Conservation (phyloP, 2,329 filamentous ascomycete species). For the Neofusicoccum ribis region DNA sequence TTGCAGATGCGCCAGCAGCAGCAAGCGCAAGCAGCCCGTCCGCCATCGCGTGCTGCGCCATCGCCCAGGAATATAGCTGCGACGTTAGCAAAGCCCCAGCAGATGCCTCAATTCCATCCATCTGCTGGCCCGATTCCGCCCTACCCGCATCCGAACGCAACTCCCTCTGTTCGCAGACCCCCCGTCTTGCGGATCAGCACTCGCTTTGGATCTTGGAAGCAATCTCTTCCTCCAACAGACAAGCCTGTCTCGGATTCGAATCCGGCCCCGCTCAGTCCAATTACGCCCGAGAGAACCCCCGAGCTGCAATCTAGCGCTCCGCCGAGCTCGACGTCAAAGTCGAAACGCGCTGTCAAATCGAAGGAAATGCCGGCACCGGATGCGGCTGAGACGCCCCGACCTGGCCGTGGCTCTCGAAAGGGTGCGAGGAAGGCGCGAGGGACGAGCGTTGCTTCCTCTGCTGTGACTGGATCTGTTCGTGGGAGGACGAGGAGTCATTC, state of each 20-base stretch:
- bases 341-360: constrained; percentile 9
- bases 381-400: constrained; percentile 6
- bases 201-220: constrained; percentile 15
- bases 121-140: neutral
- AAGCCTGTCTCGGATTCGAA: constrained; percentile 10
- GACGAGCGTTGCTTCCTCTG: constrained; percentile 48
- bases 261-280: constrained; percentile 8
- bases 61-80: constrained; percentile 7
- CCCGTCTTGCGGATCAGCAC: neutral
- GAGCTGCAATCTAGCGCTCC: neutral
- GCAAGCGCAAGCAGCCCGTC: constrained; percentile 14
- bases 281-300: constrained; percentile 13
- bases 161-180: neutral
- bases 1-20: constrained; percentile 29
- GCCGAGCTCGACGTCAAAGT: neutral
- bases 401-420: constrained; percentile 2
- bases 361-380: constrained; percentile 20
- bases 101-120: neutral
- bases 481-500: constrained; percentile 52
- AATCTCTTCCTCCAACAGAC: neutral
- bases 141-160: constrained; percentile 4
- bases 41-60: neutral
- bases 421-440: constrained; percentile 22
- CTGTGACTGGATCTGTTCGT: constrained; percentile 45
- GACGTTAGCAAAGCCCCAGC: neutral